phyloP scores from a whole-genome alignment of 192 early-diverging fungal genomes.

The Helicostylum pulchrum region DNA sequence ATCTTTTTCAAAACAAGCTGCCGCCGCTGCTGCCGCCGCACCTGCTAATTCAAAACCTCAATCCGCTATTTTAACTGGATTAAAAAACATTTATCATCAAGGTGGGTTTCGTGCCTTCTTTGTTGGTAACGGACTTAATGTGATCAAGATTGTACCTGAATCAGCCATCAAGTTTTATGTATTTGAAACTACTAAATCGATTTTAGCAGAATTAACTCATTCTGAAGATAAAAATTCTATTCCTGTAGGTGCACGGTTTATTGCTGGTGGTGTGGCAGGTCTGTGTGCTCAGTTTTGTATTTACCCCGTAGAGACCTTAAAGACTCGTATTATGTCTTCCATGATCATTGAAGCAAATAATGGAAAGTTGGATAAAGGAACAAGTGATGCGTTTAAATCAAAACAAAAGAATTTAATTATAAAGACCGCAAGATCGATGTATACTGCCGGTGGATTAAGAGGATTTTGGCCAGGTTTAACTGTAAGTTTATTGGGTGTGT shows the following conservation, averaged over 20 bases:
- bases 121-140: constrained; percentile 74
- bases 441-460: constrained; percentile 53
- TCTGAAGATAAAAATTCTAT: constrained; percentile 44
- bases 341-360: constrained; percentile 28
- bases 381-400: background rate
- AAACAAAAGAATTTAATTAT: constrained; percentile 34
- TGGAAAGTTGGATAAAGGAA: background rate
- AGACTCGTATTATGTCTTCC: constrained; percentile 72
- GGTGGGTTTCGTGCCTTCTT: constrained; percentile 70
- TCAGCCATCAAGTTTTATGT: constrained; percentile 74
- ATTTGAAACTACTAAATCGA: constrained; percentile 60
- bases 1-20: constrained; percentile 9
- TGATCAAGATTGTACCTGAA: constrained; percentile 76
- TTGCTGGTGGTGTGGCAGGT: constrained; percentile 73
- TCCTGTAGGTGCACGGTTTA: constrained; percentile 50
- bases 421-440: constrained; percentile 58
- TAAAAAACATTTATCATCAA: constrained; percentile 56
- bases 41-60: constrained; percentile 24
- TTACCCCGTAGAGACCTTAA: constrained; percentile 75
- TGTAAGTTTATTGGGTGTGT: constrained; percentile 60
- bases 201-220: constrained; percentile 39
- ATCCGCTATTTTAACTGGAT: constrained; percentile 30
- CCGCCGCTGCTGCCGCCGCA: constrained; percentile 28
- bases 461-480: constrained; percentile 56
- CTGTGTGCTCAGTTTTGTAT: constrained; percentile 69